Base-by-base conservation (phyloP, 768 basidiomycete genomes). In the Kwoniella pini region DNA sequence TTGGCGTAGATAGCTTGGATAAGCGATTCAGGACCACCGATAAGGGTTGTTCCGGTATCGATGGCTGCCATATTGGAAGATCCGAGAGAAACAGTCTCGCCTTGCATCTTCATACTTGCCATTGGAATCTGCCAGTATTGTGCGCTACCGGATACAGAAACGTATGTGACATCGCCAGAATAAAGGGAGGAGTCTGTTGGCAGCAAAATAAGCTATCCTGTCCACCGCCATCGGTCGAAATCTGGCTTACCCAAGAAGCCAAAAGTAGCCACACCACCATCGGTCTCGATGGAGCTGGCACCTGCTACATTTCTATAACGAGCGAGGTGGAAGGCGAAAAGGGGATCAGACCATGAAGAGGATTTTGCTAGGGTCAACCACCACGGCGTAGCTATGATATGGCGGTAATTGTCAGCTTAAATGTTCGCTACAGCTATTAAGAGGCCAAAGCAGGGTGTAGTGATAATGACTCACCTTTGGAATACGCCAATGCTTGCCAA, bases 171-270 rank as follows among this genome's bases (percentile, higher is more conserved):
- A 36, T 63, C 61, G 15, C 79, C 79, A 19, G 71, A 66, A 61
- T 80, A 80, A 17, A 77, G 60, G 1, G 72, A 70, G 0, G 72
- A 63, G 62, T 80, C 75, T 64, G 55, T 22, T 3, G 24, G 1
- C n/a, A 27, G 7, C 33, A 63, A 44, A 9, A 33, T 4, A 33
- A 30, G 44, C 12, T n/a, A 31, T 33, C n/a, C 12, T 22, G 17
- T 26, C n/a, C 30, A 13, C 21, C 15, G 6, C 10, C 15, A 15
- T 19, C 24, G 21, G 30, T 21, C 6, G 36, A 21, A 21, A 27
- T 2, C 21, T 31, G 22, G 48, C 63, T 62, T 27, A 65, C 63
- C 70, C 19, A 75, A 67, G 63, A 84, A 87, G 17, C 88, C 89
- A 83, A 80, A 70, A 36, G 74, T 74, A 4, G 72, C 71, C 10